A percentile compares a stretch with the other conserved stretches of the same genome.
phyloP scores from a whole-genome alignment of 78 protist species.

The Dictyostelium brefeldianum region DNA sequence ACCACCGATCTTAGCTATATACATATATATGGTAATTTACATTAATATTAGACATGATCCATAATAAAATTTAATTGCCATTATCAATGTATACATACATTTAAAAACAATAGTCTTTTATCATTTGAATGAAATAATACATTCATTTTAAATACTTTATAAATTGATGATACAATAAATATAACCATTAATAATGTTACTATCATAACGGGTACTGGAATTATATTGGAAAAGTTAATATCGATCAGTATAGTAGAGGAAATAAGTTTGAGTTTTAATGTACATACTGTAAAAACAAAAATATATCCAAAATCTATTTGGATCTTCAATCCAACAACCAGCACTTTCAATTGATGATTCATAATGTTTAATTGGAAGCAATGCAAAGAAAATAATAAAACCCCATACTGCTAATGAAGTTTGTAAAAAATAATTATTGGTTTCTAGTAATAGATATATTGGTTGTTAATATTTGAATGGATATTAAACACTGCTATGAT shows the following conservation, averaged over 20 bases:
- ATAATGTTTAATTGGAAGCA: constrained; percentile 6
- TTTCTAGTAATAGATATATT: too few relatives aligned
- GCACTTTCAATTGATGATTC: constrained; percentile 7
- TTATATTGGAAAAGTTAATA: not conserved
- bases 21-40: not conserved
- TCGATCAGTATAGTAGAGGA: too few relatives aligned
- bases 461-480: too few relatives aligned
- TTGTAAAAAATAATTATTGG: not conserved
- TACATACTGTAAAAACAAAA: constrained; percentile 26
- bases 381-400: not conserved
- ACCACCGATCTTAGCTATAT: constrained; percentile 10
- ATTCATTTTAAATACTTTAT: constrained; percentile 2
- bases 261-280: not conserved
- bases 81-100: constrained; percentile 15
- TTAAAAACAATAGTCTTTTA: constrained; percentile 13
- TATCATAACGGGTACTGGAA: not conserved
- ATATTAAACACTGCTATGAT: too few relatives aligned
- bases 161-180: not conserved
- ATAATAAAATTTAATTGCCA: not conserved
- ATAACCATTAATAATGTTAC: not conserved
- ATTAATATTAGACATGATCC: not conserved
- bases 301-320: not conserved
- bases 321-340: constrained; percentile 19
- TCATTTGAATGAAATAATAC: constrained; percentile 2
- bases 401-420: not conserved